Conservation (phyloP, 176 grass and related monocot genomes). For the Juncus effusus region DNA sequence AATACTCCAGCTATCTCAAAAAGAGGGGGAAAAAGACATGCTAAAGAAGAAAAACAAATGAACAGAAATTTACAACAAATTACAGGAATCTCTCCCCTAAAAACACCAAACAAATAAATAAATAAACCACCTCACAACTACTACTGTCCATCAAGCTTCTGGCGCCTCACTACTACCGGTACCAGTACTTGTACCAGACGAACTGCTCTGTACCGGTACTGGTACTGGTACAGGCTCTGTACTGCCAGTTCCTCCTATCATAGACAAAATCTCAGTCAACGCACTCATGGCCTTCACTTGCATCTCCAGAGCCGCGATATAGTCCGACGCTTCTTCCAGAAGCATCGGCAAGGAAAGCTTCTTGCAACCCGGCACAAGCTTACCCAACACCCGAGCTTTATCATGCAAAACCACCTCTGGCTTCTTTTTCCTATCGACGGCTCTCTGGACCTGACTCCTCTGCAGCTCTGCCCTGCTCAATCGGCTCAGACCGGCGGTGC, state of each 20-base stretch:
- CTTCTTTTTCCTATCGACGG: constrained; percentile 2
- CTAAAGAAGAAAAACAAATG: constrained; percentile 23
- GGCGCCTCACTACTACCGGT: constrained; percentile 8
- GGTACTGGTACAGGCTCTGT: background rate
- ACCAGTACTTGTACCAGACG: background rate
- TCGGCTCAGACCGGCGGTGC: constrained; percentile 21
- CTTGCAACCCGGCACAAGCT: constrained; percentile 74
- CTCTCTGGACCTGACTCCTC: background rate
- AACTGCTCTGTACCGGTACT: background rate
- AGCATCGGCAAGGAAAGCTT: constrained; percentile 63
- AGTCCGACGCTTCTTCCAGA: constrained; percentile 67
- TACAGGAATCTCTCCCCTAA: constrained; percentile 31
- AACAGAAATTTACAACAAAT: constrained; percentile 32
- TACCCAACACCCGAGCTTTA: constrained; percentile 64
- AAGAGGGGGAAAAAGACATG: constrained; percentile 19
- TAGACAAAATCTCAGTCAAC: constrained; percentile 62
- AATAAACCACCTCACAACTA: constrained; percentile 6
- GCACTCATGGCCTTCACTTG: constrained; percentile 84
- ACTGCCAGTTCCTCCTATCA: constrained; percentile 12
- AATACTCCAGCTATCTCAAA: background rate
- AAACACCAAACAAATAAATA: constrained; percentile 12
- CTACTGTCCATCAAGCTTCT: constrained; percentile 4
- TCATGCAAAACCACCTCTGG: constrained; percentile 35
- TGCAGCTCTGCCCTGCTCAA: constrained; percentile 2
- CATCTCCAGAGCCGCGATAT: constrained; percentile 91